A percentile compares a stretch with the other conserved stretches of the same genome.
These are phyloP conservation scores for Ascochyta viciae-villosae DNA, from an alignment of 2,329 filamentous ascomycete genomes.

Conservation along the genomic window DNA sequence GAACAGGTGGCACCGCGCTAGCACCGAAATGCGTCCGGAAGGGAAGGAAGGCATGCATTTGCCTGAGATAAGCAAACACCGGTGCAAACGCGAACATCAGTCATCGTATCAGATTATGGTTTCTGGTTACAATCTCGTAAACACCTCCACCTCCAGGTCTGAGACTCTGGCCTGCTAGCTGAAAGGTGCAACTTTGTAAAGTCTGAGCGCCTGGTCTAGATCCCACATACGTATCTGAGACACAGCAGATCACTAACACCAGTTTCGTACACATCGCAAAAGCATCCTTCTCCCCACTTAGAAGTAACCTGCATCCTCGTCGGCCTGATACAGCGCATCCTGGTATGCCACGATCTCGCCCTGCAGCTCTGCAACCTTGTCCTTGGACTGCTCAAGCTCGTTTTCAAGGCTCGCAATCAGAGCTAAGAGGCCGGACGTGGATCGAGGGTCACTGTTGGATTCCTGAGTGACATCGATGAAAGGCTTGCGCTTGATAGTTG, in stretches of 20 bases:
- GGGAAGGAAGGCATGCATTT: conserved; percentile 1
- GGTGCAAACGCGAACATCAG: not conserved
- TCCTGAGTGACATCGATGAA: conserved; percentile 1
- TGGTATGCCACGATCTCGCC: conserved; percentile 11
- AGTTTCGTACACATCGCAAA: not conserved
- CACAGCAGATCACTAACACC: not conserved
- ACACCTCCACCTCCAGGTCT: not conserved
- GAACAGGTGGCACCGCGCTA: conserved; percentile 15
- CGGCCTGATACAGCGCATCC: conserved; percentile 11
- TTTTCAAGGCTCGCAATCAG: conserved; percentile 2
- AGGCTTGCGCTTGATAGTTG: not conserved
- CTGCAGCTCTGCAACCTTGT: conserved; percentile 1
- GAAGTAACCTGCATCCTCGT: conserved; percentile 2
- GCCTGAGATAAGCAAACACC: not conserved
- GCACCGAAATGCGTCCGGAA: not conserved
- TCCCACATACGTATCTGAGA: not conserved
- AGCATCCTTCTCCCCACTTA: not conserved
- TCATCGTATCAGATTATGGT: not conserved
- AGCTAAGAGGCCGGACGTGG: conserved; percentile 3
- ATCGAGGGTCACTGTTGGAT: not conserved
- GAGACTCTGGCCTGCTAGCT: not conserved
- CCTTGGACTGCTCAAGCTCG: not conserved
- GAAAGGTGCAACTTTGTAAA: not conserved
- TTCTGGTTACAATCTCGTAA: not conserved
- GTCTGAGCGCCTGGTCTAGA: not conserved